A percentile compares a stretch with the other conserved stretches of the same genome.
phyloP scores from a whole-genome alignment of 78 protist genomes.

The Dictyostelium citrinum region DNA sequence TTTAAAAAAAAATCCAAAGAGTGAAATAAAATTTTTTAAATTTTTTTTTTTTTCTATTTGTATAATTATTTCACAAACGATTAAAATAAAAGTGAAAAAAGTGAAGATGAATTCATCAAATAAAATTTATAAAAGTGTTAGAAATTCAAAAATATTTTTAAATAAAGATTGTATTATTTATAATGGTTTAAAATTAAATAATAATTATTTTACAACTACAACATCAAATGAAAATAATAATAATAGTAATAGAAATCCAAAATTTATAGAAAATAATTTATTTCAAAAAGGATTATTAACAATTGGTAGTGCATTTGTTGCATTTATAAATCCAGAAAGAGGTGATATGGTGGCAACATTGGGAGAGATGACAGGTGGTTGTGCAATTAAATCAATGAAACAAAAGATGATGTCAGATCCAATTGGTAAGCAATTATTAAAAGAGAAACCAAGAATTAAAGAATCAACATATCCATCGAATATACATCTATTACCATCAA shows the following conservation, averaged over 20 bases:
- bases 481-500: constrained; percentile 49
- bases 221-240: not conserved
- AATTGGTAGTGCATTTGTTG: constrained; percentile 48
- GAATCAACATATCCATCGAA: constrained; percentile 1
- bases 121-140: not conserved
- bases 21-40: no score
- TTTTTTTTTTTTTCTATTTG: not conserved
- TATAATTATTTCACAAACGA: not conserved
- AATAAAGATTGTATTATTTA: not conserved
- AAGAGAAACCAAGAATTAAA: constrained; percentile 29
- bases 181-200: not conserved
- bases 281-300: constrained; percentile 71
- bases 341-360: constrained; percentile 72
- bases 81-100: not conserved
- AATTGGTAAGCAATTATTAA: constrained; percentile 24
- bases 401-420: constrained; percentile 48
- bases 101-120: not conserved
- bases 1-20: no score
- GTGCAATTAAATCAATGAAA: constrained; percentile 39
- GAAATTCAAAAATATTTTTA: not conserved
- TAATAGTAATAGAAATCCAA: not conserved
- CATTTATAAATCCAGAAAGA: constrained; percentile 56
- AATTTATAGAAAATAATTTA: constrained; percentile 15
- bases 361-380: constrained; percentile 68
- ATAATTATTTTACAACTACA: not conserved